Evolutionary conservation across 768 basidiomycete species (phyloP), one percentile per base, ranked within the genome.

Genomic region (Lentinula sp.): DNA sequence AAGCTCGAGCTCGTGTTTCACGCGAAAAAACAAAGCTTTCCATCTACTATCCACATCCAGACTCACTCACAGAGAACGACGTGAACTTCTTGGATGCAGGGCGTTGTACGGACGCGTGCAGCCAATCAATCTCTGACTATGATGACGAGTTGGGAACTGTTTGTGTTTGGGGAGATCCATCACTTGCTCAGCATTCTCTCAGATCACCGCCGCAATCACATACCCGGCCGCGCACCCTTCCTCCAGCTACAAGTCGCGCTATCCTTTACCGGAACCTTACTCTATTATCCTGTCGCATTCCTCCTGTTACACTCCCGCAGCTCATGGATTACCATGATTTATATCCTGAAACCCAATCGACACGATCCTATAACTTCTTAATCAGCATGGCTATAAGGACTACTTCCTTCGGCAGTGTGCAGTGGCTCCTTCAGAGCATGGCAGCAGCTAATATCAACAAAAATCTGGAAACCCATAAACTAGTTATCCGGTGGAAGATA

Each of bases 401-500:
- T 61, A 74, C 77, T 3, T 75, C 77, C 46, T 83, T 79, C 62
- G 78, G 80, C 3, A 76, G 74, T 1, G 82, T 78, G 10, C 67
- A 64, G 32, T 70, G 71, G 51, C 71, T 91, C 50, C 69, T 89
- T 16, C 50, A 59, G 9, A 70, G 70, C 43, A 87, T 89, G 83
- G 70, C 71, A 21, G 63, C 66, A 31, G 77, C 77, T 32, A 66
- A 70, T 5, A 65, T 87, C 3, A 67, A 65, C 3, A 72, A 69
- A 37, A 78, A 87, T 68, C 60, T 78, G 52, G 82, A 86, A 65
- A 88, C 88, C 1, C 74, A 77, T 70, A 80, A 81, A 70, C 70
- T 89, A 42, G 74, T 76, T 60, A 78, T 82, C 62, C 81, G 89
- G 18, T 82, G 78, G 74, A 70, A 86, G 56, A 74, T 89, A 49